phyloP scores from a whole-genome alignment of 108 stramenopile genomes.

The Cyclotella cryptica region DNA sequence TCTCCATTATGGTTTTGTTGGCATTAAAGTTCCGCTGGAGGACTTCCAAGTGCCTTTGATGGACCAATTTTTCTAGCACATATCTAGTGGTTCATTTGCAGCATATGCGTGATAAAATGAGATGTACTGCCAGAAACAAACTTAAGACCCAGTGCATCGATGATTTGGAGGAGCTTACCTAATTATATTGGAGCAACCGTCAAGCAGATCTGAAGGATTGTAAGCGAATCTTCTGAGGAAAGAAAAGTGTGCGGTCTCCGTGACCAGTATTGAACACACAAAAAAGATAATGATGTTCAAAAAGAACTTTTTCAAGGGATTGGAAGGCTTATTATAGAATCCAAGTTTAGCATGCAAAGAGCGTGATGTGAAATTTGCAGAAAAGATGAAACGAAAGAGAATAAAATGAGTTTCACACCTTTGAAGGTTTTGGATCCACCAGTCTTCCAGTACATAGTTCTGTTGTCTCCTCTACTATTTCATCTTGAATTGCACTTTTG shows the following conservation, averaged over 20 bases:
- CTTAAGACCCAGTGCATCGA: background rate
- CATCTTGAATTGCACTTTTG: background rate
- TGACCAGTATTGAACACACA: background rate
- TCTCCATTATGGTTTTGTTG: no score
- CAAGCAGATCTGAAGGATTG: background rate
- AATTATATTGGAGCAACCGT: conserved; percentile 5
- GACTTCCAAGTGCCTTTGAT: no score
- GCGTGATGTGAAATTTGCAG: no score
- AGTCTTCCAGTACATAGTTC: background rate
- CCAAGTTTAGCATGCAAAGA: no score
- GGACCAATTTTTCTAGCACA: no score
- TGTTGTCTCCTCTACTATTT: background rate
- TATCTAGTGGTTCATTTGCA: no score
- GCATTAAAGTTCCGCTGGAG: no score
- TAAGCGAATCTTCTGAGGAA: background rate
- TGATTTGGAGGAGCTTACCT: background rate
- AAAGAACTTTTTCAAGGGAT: background rate
- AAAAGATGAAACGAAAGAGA: background rate
- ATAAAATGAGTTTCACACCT: background rate
- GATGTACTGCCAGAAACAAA: no score
- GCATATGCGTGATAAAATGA: no score
- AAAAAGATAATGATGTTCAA: background rate
- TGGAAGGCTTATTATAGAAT: background rate
- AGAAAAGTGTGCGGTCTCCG: background rate
- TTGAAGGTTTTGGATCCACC: background rate